Conservation (phyloP, 2,329 filamentous ascomycete genomes). For the Torrubiella hemipterigena region DNA sequence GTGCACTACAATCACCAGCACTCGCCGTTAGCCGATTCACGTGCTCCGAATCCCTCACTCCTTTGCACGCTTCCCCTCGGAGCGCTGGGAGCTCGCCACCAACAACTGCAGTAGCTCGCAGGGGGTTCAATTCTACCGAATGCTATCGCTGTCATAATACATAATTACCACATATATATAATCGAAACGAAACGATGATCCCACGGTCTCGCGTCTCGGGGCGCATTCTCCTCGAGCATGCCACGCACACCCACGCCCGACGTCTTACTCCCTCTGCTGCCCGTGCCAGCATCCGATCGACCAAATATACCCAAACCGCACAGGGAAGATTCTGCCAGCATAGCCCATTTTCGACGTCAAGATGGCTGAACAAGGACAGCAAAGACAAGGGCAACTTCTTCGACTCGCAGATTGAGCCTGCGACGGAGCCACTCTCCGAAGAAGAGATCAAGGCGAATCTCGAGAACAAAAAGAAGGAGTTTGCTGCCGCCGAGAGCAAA, state of each 20-base stretch:
- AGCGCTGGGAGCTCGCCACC: conserved; percentile 6
- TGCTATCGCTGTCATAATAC: too few relatives aligned
- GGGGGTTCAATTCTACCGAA: too few relatives aligned
- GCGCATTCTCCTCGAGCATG: conserved; percentile 24
- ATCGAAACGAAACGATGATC: conserved; percentile 21
- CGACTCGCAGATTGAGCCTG: conserved; percentile 26
- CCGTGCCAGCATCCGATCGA: conserved; percentile 16
- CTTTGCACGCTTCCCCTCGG: too few relatives aligned
- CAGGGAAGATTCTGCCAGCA: too few relatives aligned
- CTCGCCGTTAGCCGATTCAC: conserved; percentile 1
- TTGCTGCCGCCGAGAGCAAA: conserved; percentile 10
- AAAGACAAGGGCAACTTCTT: conserved; percentile 36
- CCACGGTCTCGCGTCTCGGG: conserved; percentile 27
- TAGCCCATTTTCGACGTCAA: conserved; percentile 24
- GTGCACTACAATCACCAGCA: neutral
- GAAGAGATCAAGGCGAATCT: conserved; percentile 40
- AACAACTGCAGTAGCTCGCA: too few relatives aligned
- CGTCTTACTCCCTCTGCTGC: too few relatives aligned
- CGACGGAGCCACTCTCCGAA: conserved; percentile 35
- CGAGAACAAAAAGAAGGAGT: conserved; percentile 30
- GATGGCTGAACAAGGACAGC: conserved; percentile 21
- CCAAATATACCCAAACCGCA: conserved; percentile 14
- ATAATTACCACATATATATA: too few relatives aligned
- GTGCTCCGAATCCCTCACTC: conserved; percentile 6
- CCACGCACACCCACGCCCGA: conserved; percentile 16